A percentile compares a stretch with the other conserved stretches of the same genome.
Evolutionary conservation across 345 rosid genomes (phyloP).

Genomic region (Capsella bursapastoris): DNA sequence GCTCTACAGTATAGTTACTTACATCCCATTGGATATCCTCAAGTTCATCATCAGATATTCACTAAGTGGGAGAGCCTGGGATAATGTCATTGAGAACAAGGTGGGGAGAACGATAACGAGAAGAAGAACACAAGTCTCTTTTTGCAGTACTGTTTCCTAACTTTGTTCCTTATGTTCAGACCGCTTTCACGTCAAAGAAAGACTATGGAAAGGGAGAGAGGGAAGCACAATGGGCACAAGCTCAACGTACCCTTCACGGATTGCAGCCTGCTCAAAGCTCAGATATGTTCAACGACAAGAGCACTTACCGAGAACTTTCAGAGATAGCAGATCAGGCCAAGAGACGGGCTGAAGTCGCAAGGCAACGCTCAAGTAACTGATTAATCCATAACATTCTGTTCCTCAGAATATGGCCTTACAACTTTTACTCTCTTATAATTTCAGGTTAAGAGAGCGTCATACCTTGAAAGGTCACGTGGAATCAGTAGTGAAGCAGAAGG

Average conservation of each 20-base stretch:
- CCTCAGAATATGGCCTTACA: conserved; percentile 18
- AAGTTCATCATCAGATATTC: conserved; percentile 73
- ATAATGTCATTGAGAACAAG: conserved; percentile 78
- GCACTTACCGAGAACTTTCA: conserved; percentile 68
- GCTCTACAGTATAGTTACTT: conserved; percentile 75
- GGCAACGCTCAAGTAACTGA: conserved; percentile 49
- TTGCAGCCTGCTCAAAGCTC: conserved; percentile 59
- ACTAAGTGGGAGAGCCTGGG: conserved; percentile 87
- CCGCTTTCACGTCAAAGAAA: conserved; percentile 91
- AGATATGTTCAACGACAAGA: conserved; percentile 60
- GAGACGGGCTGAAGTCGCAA: conserved; percentile 89
- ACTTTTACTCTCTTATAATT: background rate
- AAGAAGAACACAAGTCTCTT: conserved; percentile 11
- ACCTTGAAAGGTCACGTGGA: conserved; percentile 93
- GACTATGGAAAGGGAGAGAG: conserved; percentile 82
- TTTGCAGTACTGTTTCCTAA: conserved; percentile 1
- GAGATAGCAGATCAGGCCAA: conserved; percentile 94
- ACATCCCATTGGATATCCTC: conserved; percentile 77
- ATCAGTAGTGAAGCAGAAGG: conserved; percentile 92
- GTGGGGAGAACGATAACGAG: conserved; percentile 26
- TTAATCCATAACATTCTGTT: background rate
- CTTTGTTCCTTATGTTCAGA: conserved; percentile 47
- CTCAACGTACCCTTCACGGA: conserved; percentile 87
- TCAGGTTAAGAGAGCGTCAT: conserved; percentile 87
- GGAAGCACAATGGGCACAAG: conserved; percentile 92